Evolutionary conservation across 2,329 filamentous ascomycete genomes (phyloP), one percentile per base, ranked within the genome.

Genomic region (Tolypocladium amazonense): DNA sequence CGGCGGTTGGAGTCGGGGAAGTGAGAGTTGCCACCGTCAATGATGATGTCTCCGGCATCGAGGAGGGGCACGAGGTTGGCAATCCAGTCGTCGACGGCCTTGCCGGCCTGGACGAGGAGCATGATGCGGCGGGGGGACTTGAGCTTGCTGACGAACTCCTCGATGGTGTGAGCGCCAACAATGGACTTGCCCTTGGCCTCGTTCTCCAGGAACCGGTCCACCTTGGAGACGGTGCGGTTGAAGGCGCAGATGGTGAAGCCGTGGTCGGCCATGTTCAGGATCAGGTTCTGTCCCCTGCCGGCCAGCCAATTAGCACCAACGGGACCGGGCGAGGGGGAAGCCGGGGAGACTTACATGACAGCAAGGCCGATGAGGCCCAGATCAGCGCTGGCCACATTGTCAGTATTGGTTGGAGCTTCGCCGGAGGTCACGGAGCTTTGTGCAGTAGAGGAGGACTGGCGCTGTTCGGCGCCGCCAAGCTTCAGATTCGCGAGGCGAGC

Each of bases 1-100:
- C 94, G 90, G 79, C 94, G 92, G 87, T 97, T 97, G 81, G 90
- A 93, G 81, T 97, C 94, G 73, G 94, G 94, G 87, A 89, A 99
- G 83, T 97, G 94, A 67, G 93, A 97, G 88, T 99, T 97, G 50
- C 73, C 94, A 76, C 94, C 94, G 74, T 99, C 94, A 72, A 99
- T 97, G 83, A 99, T 95, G 85, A 99, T 97, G 76, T 99, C 94
- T 68, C 91, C 92, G 72, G 84, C 75, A 75, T 92, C 88, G 66
- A 93, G 81, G 73, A 89, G 86, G 66, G 88, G 91, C 63, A 97
- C 83, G 67, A 99, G 88, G 69, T 88, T 87, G 85, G 97, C 92
- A 73, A 99, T 97, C 88, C 96, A 97, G 82, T 96, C 90, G 76
- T 99, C 94, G 69, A 99, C 94, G 65, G 94, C 88, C 83, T 94